Base-by-base conservation (phyloP, 1,284 basidiomycete genomes). In the Volvariella surrecta region DNA sequence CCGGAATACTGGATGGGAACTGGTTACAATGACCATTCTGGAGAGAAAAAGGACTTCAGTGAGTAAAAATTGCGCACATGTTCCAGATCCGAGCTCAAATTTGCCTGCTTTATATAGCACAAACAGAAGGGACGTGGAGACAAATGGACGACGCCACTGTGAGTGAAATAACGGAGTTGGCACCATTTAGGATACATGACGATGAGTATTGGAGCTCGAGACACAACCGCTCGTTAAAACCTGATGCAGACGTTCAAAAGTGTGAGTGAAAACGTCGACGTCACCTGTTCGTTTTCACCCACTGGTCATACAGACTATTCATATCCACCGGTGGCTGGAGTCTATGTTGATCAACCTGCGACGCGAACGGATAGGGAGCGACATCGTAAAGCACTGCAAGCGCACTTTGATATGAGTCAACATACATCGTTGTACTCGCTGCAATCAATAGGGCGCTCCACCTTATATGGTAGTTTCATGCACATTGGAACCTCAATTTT, bases 1-100 rank as follows among this genome's bases (percentile, higher is more conserved):
- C 34, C 34, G 13, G n/a, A 35, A n/a, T 35, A 35, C 15, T 35
- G 34, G 34, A 35, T 35, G n/a, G 34, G 34, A 19, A n/a, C 6
- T 35, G 34, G 34, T 6, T 35, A 35, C 15, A 6, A n/a, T 4
- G 18, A 35, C n/a, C 6, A 19, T 19, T 15, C 13, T 35, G 34
- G 34, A 15, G 7, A 35, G 34, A 4, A 15, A 15, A 15, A 16
- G n/a, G 7, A 15, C 13, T 35, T 35, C n/a, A 35, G 34, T 35
- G 18, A 19, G 34, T 15, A 19, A 4, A 15, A 8, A 8, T 7
- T 35, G n/a, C n/a, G 13, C 34, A 19, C 15, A 31, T 31, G 9
- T 31, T 31, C 30, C 9, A 15, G 18, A 15, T n/a, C 34, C 8
- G n/a, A 35, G 34, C n/a, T 19, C 15, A 15, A 35, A 28, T 6